Base-by-base conservation (phyloP, 164 flowering plant species). In the Tetracentron sinense region DNA sequence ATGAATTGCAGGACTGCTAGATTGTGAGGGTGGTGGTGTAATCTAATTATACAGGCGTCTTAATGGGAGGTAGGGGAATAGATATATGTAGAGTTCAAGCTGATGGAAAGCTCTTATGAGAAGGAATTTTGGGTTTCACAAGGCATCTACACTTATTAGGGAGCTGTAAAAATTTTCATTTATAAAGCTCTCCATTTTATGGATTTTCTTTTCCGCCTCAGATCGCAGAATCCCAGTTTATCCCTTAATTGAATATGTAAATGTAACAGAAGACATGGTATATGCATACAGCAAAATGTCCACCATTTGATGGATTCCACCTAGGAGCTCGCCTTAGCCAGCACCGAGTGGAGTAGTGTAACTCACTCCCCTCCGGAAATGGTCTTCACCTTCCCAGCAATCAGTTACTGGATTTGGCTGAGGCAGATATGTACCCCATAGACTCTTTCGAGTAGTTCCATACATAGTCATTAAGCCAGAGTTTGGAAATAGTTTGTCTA, bases 281-380 rank as follows among this genome's bases (percentile, higher is more conserved):
- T n/a, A n/a, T n/a, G n/a, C n/a, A n/a, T n/a, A n/a, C n/a, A n/a
- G n/a, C n/a, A n/a, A n/a, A n/a, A n/a, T n/a, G n/a, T n/a, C n/a
- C n/a, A n/a, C n/a, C n/a, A n/a, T n/a, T n/a, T n/a, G 16, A 57
- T 26, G 47, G 53, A 31, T 35, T 21, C 74, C 84, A 94, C 98
- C 78, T 95, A 78, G 70, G 91, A 94, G 57, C n/a, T n/a, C n/a
- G n/a, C n/a, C n/a, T n/a, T n/a, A n/a, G n/a, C n/a, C n/a, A n/a
- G 98, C 97, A 80, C 91, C 95, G 64, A 94, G 73, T 77, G 91
- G 98, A n/a, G n/a, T n/a, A n/a, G n/a, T n/a, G 74, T 91, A 91
- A 20, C 69, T 82, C 26, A 96, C 95, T 75, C 91, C 84, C 58
- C 97, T 74, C 68, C n/a, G n/a, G n/a, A 94, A 69, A 75, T 94